Base-by-base conservation (phyloP, 208 protist species). In the Leishmania braziliensis region DNA sequence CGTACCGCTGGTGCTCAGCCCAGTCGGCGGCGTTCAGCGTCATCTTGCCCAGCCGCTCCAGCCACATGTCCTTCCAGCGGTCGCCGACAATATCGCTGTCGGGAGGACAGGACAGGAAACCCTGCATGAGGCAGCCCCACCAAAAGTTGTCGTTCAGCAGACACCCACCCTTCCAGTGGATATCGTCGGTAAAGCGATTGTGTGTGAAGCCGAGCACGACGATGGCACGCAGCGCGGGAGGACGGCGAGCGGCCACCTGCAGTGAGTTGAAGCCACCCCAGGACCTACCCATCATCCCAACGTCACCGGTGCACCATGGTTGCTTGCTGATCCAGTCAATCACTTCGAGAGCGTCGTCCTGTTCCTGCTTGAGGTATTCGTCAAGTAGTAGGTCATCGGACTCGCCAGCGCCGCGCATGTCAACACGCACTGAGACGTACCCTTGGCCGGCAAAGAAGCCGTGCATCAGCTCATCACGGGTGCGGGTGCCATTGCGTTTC, bases 101-200 rank as follows among this genome's bases (percentile, higher is more conserved):
- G 20, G 87, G 82, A 18, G 89, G 91, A 48, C 78, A 82, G 26
- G 85, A 91, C 79, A 86, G 82, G 66, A 87, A 91, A 33, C 87
- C 91, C 70, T 92, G 84, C 91, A 94, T 91, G 70, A 94, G 84
- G 68, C 82, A 87, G 29, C 91, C 91, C 91, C 89, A 94, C 89
- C 91, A 94, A 62, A 92, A 92, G 80, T 91, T 94, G 75, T 94
- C 88, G 81, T 86, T 88, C n/a, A 94, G 87, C 73, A 94, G 80
- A 69, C 90, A 94, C 43, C 88, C 90, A 68, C 88, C 90, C 75
- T 92, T 90, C 88, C 88, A 94, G 83, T 92, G 90, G 76, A 94
- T 94, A 76, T 92, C 90, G 76, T 91, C 88, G 53, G 84, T 90
- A 77, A 92, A 94, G 77, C 88, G 90, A 75, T 94, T 94, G 77